These are phyloP conservation scores for Microdochium trichocladiopsis DNA, from an alignment of 2,329 filamentous ascomycete genomes.

Conservation along the genomic window DNA sequence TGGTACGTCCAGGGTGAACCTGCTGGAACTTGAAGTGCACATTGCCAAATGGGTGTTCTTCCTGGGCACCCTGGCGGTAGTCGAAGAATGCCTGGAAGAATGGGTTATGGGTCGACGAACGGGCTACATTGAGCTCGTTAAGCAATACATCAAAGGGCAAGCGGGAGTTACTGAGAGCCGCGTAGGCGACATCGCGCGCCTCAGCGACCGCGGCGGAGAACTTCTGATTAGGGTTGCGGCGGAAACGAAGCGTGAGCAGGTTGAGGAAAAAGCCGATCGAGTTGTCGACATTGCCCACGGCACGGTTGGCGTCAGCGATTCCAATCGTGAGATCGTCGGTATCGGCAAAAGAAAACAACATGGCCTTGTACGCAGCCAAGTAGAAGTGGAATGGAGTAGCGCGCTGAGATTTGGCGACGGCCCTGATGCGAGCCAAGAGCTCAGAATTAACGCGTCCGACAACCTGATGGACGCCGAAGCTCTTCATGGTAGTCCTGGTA, in stretches of 20 bases:
- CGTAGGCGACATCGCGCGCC: conserved; percentile 14
- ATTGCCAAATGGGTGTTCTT: conserved; percentile 10
- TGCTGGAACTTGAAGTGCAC: conserved; percentile 9
- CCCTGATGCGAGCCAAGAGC: conserved; percentile 13
- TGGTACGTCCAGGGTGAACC: conserved; percentile 7
- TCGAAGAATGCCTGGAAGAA: conserved; percentile 31
- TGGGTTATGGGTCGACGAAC: conserved; percentile 25
- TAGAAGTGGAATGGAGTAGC: conserved; percentile 35
- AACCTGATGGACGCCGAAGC: conserved; percentile 10
- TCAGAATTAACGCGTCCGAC: conserved; percentile 7
- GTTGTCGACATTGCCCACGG: conserved; percentile 9
- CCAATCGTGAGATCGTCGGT: conserved; percentile 36
- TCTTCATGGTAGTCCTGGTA: conserved; percentile 10
- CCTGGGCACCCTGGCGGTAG: conserved; percentile 12
- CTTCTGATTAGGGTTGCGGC: background rate
- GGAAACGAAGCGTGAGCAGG: conserved; percentile 35
- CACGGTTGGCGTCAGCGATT: conserved; percentile 36
- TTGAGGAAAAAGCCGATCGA: conserved; percentile 42
- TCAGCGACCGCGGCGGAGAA: conserved; percentile 10
- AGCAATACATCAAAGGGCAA: conserved; percentile 33
- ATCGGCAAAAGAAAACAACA: conserved; percentile 26
- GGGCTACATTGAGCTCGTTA: conserved; percentile 24
- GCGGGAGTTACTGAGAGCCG: conserved; percentile 22
- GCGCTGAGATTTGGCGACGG: conserved; percentile 6
- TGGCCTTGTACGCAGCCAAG: conserved; percentile 28